These are phyloP conservation scores for Lactarius deliciosus DNA, from an alignment of 768 basidiomycete species.

Conservation along the genomic window DNA sequence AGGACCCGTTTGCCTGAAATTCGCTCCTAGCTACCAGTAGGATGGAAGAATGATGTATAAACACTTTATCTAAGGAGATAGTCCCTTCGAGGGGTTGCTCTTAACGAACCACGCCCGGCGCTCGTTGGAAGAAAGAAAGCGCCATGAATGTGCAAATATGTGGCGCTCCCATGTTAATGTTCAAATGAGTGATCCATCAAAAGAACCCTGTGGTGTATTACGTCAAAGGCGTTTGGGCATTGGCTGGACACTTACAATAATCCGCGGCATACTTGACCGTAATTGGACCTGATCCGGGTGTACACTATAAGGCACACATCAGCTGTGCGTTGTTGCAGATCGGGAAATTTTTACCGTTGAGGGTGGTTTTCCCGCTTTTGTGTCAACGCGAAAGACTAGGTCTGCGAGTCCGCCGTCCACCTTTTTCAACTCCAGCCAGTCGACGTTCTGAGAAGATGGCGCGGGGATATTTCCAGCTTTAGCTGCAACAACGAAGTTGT, in stretches of 20 bases:
- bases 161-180: neutral
- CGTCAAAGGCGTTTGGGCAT: neutral
- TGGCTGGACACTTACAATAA: conserved; percentile 21
- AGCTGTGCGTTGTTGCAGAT: neutral
- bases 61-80: neutral
- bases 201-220: neutral
- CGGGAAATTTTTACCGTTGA: conserved; percentile 4
- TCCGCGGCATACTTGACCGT: conserved; percentile 23
- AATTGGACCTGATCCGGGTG: conserved; percentile 1
- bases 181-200: neutral
- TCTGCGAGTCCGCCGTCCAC: conserved; percentile 12
- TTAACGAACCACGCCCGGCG: neutral
- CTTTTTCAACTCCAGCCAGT: conserved; percentile 19
- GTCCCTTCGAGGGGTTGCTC: neutral
- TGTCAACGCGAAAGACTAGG: conserved; percentile 21
- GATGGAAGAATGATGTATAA: neutral
- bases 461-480: conserved; percentile 13
- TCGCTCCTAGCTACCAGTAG: neutral
- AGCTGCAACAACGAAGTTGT: conserved; percentile 16
- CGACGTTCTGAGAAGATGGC: conserved; percentile 15
- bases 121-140: neutral
- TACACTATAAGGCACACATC: conserved; percentile 16
- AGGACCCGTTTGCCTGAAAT: neutral
- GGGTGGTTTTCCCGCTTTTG: conserved; percentile 22
- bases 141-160: neutral